A percentile compares a stretch with the other conserved stretches of the same genome.
Conservation (phyloP, 352 stramenopile species). For the Phytopythium chamaehyphon region DNA sequence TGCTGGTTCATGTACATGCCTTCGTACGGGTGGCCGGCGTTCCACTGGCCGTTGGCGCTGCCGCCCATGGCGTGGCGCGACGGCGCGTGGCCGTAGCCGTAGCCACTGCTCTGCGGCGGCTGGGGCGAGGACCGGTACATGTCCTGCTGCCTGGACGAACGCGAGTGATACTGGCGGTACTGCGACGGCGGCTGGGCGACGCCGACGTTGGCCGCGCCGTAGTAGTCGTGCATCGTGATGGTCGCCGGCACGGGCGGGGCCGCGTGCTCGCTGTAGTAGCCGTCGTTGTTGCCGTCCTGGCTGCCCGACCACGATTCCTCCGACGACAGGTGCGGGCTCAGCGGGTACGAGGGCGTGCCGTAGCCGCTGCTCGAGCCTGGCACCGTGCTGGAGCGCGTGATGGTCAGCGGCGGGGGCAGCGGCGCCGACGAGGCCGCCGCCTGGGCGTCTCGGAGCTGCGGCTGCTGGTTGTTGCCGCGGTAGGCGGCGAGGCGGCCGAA, state of each 20-base stretch:
- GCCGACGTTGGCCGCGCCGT: slow-evolving; percentile 17
- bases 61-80: slow-evolving; percentile 20
- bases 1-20: slow-evolving; percentile 46
- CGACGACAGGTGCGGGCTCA: slow-evolving; percentile 42
- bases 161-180: slow-evolving; percentile 13
- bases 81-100: slow-evolving; percentile 22
- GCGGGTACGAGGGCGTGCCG: slow-evolving; percentile 28
- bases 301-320: slow-evolving; percentile 53
- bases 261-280: slow-evolving; percentile 32
- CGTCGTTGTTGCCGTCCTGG: slow-evolving; percentile 32
- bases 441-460: slow-evolving; percentile 15
- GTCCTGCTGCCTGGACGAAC: slow-evolving; percentile 3
- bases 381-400: slow-evolving; percentile 28
- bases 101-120: slow-evolving; percentile 12
- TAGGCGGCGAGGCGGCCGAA: slow-evolving; percentile 22
- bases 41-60: slow-evolving; percentile 33
- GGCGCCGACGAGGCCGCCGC: slow-evolving; percentile 8
- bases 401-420: slow-evolving; percentile 27
- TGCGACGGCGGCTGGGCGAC: slow-evolving; percentile 23
- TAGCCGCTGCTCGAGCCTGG: slow-evolving; percentile 36
- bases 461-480: slow-evolving; percentile 13
- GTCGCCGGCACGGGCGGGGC: slow-evolving; percentile 1
- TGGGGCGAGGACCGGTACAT: slow-evolving; percentile 24
- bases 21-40: slow-evolving; percentile 31
- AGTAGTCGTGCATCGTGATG: slow-evolving; percentile 41